Percentiles rank a stretch among this genome's conserved stretches.
Evolutionary conservation across 306 rosid species (phyloP).

Genomic region (Astragalus glycyphyllos): DNA sequence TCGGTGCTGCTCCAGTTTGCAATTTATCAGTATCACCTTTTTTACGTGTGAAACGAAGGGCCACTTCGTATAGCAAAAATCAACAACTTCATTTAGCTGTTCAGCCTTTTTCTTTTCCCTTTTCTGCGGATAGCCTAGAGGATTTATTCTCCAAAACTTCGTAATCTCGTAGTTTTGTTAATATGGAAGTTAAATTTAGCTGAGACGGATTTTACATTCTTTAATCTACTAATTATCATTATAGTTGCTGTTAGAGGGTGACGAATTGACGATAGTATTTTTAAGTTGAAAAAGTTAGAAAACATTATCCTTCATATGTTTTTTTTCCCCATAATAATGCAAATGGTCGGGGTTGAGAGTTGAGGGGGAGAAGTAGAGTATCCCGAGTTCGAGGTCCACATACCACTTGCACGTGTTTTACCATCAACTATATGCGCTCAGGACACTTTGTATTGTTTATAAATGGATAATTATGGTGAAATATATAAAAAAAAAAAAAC

Average conservation of each 20-base stretch:
- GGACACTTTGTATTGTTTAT: not conserved
- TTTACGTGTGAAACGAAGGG: constrained; percentile 14
- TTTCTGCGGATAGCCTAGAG: constrained; percentile 10
- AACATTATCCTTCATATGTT: not conserved
- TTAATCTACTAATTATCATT: constrained; percentile 8
- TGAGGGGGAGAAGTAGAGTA: no score
- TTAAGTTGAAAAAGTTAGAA: not conserved
- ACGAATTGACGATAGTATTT: no score
- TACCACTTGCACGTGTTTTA: no score
- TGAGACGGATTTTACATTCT: constrained; percentile 22
- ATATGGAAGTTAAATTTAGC: constrained; percentile 16
- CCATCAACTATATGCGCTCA: no score
- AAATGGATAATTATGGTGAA: not conserved
- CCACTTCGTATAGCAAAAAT: constrained; percentile 26
- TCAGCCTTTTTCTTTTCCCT: not conserved
- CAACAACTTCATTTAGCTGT: constrained; percentile 9
- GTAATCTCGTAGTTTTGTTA: constrained; percentile 13
- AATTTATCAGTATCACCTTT: constrained; percentile 1
- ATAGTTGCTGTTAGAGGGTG: not conserved
- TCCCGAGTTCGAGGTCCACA: no score
- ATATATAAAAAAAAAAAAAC: not conserved
- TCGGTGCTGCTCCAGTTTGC: constrained; percentile 15
- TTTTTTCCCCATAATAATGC: no score
- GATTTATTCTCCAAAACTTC: constrained; percentile 16
- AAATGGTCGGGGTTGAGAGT: no score